Base-by-base conservation (phyloP, 768 basidiomycete genomes). In the Leccinum disarticulatum region DNA sequence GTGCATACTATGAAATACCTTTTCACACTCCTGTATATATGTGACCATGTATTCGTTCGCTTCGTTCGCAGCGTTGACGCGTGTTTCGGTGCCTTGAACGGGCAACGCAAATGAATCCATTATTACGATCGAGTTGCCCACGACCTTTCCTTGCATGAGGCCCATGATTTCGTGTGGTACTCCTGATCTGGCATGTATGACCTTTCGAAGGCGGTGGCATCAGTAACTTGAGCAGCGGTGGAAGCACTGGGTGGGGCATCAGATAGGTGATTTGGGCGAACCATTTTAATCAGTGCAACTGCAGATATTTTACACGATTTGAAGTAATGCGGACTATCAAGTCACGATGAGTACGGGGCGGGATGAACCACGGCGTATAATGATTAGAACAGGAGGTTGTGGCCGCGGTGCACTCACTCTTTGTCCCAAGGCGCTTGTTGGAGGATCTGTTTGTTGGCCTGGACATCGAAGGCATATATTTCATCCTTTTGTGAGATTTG, bases 91-190 rank as follows among this genome's bases (percentile, higher is more conserved):
- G 14, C 97, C 97, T 73, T 97, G 93, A 3, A 98, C 96, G 1
- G 97, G 97, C 4, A 99, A 80, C 5, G 97, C 95, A 64, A 98
- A 98, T 11, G 93, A 94, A 74, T 99, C 97, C 85, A 97, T 88
- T 70, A 99, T 87, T 14, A 91, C 87, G 38, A 91, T 77, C 1
- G 88, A 80, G 62, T 87, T 87, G 2, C 85, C 89, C 9, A 91
- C 77, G 38, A 97, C 88, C 76, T 97, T 96, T 58, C 95, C 95
- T 75, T 97, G 95, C 95, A 99, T 97, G 33, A 98, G 83, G 10
- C 96, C 96, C 96, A 99, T 99, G 70, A 99, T 97, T 77, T 99
- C 96, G 78, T 98, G 93, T 59, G 91, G 90, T 6, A 97, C 96
- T 60, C 96, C 96, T 3, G 96, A 98, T 54, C 96, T 87, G 33